phyloP scores from a whole-genome alignment of 1,284 basidiomycete species.

The Tilletia indica region DNA sequence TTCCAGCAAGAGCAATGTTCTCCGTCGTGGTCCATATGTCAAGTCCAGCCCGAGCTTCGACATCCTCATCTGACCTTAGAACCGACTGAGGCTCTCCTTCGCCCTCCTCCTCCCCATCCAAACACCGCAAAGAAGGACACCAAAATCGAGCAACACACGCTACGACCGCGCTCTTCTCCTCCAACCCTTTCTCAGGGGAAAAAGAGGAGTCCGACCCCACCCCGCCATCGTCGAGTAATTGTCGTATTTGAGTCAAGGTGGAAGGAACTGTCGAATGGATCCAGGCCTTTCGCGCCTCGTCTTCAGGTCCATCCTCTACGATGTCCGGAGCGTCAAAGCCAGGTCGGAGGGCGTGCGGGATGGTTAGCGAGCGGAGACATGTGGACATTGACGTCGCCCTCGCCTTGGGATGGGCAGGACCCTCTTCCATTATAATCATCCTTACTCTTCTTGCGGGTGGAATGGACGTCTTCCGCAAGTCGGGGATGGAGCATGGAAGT shows the following conservation, averaged over 20 bases:
- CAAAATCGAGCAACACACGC: not conserved
- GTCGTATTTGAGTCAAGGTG: not conserved
- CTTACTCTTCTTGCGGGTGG: not conserved
- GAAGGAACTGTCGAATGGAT: not conserved
- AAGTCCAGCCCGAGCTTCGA: not conserved
- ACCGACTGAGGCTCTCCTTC: not conserved
- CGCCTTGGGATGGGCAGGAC: not conserved
- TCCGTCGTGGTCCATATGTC: not conserved
- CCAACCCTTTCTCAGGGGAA: no score
- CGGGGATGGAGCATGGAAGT: not conserved
- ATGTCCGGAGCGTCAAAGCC: not conserved
- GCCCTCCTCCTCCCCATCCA: not conserved
- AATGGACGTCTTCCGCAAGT: not conserved
- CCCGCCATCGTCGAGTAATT: not conserved
- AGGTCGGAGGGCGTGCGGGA: not conserved
- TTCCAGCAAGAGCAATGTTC: not conserved
- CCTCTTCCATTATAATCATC: not conserved
- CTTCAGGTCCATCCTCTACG: not conserved
- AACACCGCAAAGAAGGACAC: not conserved
- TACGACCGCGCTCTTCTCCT: not conserved
- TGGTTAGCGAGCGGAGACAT: not conserved
- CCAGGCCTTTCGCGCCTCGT: not conserved
- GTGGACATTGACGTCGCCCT: not conserved
- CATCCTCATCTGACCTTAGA: not conserved
- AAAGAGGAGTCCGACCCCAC: not conserved